Evolutionary conservation across 345 rosid species (phyloP).

Genomic region (Brassica napus): DNA sequence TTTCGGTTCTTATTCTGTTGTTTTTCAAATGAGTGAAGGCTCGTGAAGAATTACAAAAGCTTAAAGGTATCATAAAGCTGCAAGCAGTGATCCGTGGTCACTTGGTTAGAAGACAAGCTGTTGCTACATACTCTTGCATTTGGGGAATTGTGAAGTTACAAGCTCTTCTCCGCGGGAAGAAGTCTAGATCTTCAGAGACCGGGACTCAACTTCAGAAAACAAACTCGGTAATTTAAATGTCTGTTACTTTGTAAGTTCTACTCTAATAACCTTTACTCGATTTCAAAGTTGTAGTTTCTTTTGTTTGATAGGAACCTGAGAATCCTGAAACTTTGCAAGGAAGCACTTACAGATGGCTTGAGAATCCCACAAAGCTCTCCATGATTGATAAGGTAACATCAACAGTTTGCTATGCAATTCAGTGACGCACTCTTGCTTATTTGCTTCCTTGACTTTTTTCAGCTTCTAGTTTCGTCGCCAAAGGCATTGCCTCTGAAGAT

Average conservation of each 20-base stretch:
- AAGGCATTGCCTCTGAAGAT: conserved; percentile 48
- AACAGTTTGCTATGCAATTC: background rate
- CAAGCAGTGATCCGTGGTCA: conserved; percentile 81
- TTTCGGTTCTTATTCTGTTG: background rate
- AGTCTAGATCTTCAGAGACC: conserved; percentile 48
- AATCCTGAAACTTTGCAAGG: conserved; percentile 36
- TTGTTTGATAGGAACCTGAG: conserved; percentile 45
- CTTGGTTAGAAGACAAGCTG: conserved; percentile 84
- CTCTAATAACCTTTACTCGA: background rate
- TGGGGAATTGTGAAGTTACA: conserved; percentile 69
- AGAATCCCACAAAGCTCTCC: conserved; percentile 48
- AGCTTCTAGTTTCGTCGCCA: conserved; percentile 64
- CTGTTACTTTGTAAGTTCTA: background rate
- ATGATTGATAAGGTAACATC: conserved; percentile 57
- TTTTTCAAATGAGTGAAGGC: conserved; percentile 45
- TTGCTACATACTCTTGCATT: conserved; percentile 65
- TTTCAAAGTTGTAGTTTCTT: background rate
- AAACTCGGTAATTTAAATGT: conserved; percentile 16
- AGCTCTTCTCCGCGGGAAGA: conserved; percentile 57
- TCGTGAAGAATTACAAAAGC: conserved; percentile 53
- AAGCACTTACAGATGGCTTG: conserved; percentile 34
- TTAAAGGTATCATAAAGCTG: conserved; percentile 61
- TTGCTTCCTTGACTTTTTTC: conserved; percentile 25
- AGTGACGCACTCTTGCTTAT: conserved; percentile 7
- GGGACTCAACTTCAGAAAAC: conserved; percentile 43